Evolutionary conservation across 2,329 filamentous ascomycete genomes (phyloP), one percentile per base, ranked within the genome.

Genomic region (Sclerotinia spermophila): DNA sequence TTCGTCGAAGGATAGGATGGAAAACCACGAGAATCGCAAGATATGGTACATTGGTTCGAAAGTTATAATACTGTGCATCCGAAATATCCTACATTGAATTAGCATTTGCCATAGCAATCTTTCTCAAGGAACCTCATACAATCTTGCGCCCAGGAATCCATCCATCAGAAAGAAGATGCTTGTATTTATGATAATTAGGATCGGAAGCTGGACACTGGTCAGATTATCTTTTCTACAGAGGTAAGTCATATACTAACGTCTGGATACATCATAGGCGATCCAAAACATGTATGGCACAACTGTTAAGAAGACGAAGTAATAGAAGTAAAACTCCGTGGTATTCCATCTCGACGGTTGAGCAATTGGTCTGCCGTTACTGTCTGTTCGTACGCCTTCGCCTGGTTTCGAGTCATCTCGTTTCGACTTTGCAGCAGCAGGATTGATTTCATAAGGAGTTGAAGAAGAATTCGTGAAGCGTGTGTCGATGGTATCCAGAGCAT

Each of bases 131-230:
- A 38, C 19, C 27, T 74, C 88, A 77, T 84, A 93, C 92, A 73
- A 98, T 93, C 85, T 93, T 93, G 71, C 95, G 91, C 38, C 95
- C 95, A 11, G 91, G 92, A 71, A 99, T 92, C 96, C 96, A 99
- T 75, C 96, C 96, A 13, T 89, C 85, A 2, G 89, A 89, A 24
- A 99, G 86, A 53, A 90, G 83, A 72, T 84, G 83, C 72, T 90
- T 86, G 79, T 90, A 97, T 75, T 90, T 92, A 71, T 85, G 79
- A 79, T 96, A 99, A 75, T 92, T 89, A 7, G 93, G 92, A 79
- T 97, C 91, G 48, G 89, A 90, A 72, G 90, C 94, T 97, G 78
- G 69, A 59, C 30, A 11, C 21, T 42, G 55, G 62, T 76, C 66
- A 78, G 74, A 61, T 30, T 30, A 60, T 62, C 33, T 48, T 40